Evolutionary conservation across 495 filamentous ascomycete genomes (phyloP).

Genomic region (Mycothermus thermophilus): DNA sequence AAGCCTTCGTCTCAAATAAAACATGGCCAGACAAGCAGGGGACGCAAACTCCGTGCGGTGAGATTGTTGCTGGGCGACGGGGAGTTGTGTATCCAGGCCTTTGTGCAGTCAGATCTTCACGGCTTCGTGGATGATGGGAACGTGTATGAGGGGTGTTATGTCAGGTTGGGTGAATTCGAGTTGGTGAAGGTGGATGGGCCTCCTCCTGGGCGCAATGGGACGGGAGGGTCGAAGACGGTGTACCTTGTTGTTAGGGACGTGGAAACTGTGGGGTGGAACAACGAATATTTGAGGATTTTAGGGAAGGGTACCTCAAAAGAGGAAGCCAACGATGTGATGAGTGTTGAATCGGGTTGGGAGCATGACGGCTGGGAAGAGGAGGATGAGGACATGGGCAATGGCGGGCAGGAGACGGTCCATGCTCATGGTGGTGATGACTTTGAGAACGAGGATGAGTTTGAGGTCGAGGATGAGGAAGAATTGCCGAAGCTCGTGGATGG

Average conservation of each 20-base stretch:
- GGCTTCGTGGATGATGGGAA: constrained; percentile 23
- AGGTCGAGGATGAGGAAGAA: constrained; percentile 4
- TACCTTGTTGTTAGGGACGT: constrained; percentile 29
- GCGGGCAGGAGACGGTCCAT: too few species aligned
- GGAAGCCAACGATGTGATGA: too few species aligned
- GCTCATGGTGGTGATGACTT: neutral
- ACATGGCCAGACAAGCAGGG: too few species aligned
- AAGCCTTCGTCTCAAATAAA: neutral
- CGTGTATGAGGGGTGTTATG: constrained; percentile 28
- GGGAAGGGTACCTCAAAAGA: too few species aligned
- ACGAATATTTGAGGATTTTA: constrained; percentile 15
- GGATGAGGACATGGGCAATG: neutral
- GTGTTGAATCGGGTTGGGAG: neutral
- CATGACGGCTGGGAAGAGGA: neutral
- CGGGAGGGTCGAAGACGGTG: constrained; percentile 18
- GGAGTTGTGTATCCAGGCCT: constrained; percentile 31
- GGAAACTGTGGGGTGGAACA: constrained; percentile 27
- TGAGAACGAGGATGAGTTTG: neutral
- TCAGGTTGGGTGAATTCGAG: constrained; percentile 23
- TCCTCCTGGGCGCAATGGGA: neutral
- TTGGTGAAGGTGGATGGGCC: constrained; percentile 1
- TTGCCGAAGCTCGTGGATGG: neutral
- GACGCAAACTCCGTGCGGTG: constrained; percentile 5
- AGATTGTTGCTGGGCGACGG: constrained; percentile 31
- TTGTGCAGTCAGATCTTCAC: constrained; percentile 24